Base-by-base conservation (phyloP, 176 grass and related monocot genomes). In the Chrysopogon serrulatus region DNA sequence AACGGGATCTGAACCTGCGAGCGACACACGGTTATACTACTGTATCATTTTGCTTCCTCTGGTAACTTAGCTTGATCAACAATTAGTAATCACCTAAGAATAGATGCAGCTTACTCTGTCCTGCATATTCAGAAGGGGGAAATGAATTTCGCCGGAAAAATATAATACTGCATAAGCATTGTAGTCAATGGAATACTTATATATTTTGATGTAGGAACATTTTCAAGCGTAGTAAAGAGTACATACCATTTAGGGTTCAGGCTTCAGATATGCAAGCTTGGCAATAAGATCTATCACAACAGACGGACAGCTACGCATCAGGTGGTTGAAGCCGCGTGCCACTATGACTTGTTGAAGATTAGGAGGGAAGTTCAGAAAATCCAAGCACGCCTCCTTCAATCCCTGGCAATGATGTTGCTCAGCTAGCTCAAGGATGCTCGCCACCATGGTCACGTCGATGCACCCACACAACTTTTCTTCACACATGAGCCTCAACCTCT, bases 401-500 rank as follows among this genome's bases (percentile, higher is more conserved):
- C 18, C 33, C 1, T 8, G 39, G 68, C 39, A 14, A 21, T 60
- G 65, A 5, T 23, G 33, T 18, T 10, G 65, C 18, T 67, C 65
- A 67, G 65, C 65, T 21, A 67, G 33, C 3, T 8, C 27, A 67
- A 67, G 65, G 9, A 37, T 14, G 0, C 7, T 67, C 11, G 33
- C 65, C 1, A 6, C 65, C 3, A 0, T 16, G 19, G 28, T 67
- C 2, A 9, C 5, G 18, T 19, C 37, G 3, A 67, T 84, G 65
- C 1, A 68, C 18, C 19, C 30, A 16, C 48, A 79, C 21, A 86
- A 28, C 33, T 86, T 79, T 7, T 47, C 51, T 79, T 89, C 87
- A 23, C 81, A 89, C 14, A 89, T 79, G 37, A 79, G 31, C 17
- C 78, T 84, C 18, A 89, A 14, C 8, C 87, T 83, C 10, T 68